phyloP scores from a whole-genome alignment of 768 basidiomycete genomes.

The Phaeotremella skinneri region DNA sequence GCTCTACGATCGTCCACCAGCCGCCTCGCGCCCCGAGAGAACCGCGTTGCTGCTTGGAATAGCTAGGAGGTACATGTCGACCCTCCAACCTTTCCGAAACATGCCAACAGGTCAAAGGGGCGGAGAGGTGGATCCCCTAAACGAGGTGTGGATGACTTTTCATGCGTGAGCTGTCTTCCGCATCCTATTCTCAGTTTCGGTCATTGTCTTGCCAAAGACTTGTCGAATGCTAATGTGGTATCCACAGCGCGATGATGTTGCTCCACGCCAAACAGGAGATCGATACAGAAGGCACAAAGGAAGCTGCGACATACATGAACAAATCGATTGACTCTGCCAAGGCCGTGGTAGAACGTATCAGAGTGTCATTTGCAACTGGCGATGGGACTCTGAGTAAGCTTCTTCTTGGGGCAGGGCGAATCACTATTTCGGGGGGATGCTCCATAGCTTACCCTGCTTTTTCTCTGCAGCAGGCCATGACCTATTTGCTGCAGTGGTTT shows the following conservation, averaged over 20 bases:
- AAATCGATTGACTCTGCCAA: conserved; percentile 7
- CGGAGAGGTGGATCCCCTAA: conserved; percentile 3
- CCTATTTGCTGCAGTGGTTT: conserved; percentile 6
- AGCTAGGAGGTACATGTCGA: conserved; percentile 20
- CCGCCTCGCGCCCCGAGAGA: conserved; percentile 9
- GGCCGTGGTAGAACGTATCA: conserved; percentile 19
- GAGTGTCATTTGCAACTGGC: conserved; percentile 16
- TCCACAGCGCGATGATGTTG: conserved; percentile 14
- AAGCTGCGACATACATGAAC: conserved; percentile 7
- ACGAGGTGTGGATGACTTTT: conserved; percentile 22
- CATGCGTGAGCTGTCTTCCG: conserved; percentile 15
- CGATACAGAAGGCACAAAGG: conserved; percentile 9
- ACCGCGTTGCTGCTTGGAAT: conserved; percentile 16
- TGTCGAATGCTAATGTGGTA: not conserved
- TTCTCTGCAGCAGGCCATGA: conserved; percentile 11
- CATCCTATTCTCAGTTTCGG: not conserved
- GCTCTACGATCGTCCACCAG: conserved; percentile 15
- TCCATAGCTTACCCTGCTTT: not conserved
- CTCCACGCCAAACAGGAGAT: conserved; percentile 27
- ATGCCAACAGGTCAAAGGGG: conserved; percentile 4
- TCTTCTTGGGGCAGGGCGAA: not conserved
- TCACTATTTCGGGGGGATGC: not conserved
- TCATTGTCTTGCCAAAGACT: not conserved
- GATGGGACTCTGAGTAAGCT: conserved; percentile 21
- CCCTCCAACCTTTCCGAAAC: not conserved